Evolutionary conservation across 495 filamentous ascomycete genomes (phyloP).

Genomic region (Neurospora africana): DNA sequence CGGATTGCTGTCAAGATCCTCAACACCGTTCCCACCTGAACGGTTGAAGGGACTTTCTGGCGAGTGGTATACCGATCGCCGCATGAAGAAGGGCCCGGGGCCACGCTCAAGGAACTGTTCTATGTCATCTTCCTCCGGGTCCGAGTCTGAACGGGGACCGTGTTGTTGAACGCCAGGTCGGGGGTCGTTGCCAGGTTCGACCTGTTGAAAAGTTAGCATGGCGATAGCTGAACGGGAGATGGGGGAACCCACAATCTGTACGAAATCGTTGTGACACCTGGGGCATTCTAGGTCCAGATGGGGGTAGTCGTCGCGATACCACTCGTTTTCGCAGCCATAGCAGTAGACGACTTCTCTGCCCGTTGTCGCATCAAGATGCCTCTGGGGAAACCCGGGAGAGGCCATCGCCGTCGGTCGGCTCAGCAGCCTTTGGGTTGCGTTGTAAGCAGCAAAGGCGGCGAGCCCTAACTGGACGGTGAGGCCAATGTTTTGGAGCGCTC

Average conservation of each 20-base stretch:
- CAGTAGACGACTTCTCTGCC: conserved; percentile 68
- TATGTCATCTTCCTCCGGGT: conserved; percentile 38
- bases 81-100: conserved; percentile 37
- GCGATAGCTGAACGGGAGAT: background rate
- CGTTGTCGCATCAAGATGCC: conserved; percentile 30
- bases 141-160: conserved; percentile 30
- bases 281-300: conserved; percentile 54
- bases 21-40: background rate
- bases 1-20: background rate
- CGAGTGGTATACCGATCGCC: conserved; percentile 7
- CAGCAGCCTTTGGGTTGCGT: conserved; percentile 23
- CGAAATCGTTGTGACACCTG: conserved; percentile 64
- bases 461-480: conserved; percentile 40
- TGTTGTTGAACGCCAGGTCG: conserved; percentile 25
- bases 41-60: background rate
- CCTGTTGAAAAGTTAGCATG: conserved; percentile 21
- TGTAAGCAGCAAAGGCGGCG: conserved; percentile 36
- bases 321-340: conserved; percentile 69
- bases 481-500: conserved; percentile 35
- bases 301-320: conserved; percentile 53
- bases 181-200: conserved; percentile 32
- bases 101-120: conserved; percentile 33
- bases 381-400: conserved; percentile 3
- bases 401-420: conserved; percentile 31
- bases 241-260: conserved; percentile 60